Base-by-base conservation (phyloP, 2,329 filamentous ascomycete genomes). In the Sordariomycetes sp. region DNA sequence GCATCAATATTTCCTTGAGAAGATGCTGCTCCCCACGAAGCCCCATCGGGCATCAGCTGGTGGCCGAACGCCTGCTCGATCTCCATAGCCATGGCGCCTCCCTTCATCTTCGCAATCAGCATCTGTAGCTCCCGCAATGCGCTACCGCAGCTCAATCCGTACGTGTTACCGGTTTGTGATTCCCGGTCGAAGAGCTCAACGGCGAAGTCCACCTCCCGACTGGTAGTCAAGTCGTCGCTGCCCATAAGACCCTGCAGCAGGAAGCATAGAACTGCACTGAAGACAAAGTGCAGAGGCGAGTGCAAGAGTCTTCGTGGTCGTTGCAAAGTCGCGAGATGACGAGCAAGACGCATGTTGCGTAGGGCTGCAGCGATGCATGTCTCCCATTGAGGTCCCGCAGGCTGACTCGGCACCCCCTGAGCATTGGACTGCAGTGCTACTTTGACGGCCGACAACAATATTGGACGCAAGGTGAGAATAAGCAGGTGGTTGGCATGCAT, bases 401-500 rank as follows among this genome's bases (percentile, higher is more conserved):
- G n/a, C 8, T 18, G 21, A 32, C 18, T 11, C 10, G 12, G 21
- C 15, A 24, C 18, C 12, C 21, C n/a, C 26, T 12, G 15, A 8
- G 36, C 6, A 48, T 48, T 1, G 45, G 42, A 15, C 11, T 11
- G 29, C 24, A 16, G 32, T 21, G 11, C 21, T 25, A 20, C 11
- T 33, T 66, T 67, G 18, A 68, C 63, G 2, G 63, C 58, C 6
- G 58, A 51, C 29, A 71, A 60, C 42, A 70, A 64, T 12, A 66
- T 53, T 4, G 68, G 66, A 1, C 68, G 63, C 19, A 66, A 54
- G 9, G 64, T 55, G 11, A 71, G 51, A 30, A 72, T 63, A n/a
- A 66, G 40, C 12, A 71, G 58, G 60, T 70, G 51, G 39, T 71
- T 68, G 44, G 64, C 61, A 34, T 52, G 50, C 66, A 72, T 69